Evolutionary conservation across 495 filamentous ascomycete species (phyloP), one percentile per base, ranked within the genome.

Genomic region (Penicillium odoratum): DNA sequence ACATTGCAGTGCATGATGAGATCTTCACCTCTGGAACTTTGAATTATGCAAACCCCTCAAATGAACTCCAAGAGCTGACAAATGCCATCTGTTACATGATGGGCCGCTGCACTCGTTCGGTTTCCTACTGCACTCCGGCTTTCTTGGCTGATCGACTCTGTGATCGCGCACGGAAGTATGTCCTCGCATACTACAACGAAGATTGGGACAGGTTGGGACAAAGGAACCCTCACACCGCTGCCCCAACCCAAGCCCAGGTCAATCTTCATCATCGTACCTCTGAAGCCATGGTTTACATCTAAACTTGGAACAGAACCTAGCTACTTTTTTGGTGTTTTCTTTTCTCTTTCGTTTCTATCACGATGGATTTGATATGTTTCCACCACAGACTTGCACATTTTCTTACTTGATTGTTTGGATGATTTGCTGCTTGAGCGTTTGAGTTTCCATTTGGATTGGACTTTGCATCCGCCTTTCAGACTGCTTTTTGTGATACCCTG

Each of bases 61-160:
- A 88, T 62, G 64, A 67, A 29, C 69, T 89, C 0, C 81, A 88
- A 61, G 73, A 77, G 34, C 61, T 88, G 16, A 92, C 88, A 0
- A 83, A 89, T 60, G 84, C 86, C 57, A 79, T 93, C 68, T 90
- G 85, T 59, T 91, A 90, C 66, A 70, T 87, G 26, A 93, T 84
- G 61, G 87, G 85, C 10, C 87, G 90, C 30, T 88, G 89, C 11
- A 93, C 90, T 30, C 88, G 85, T 60, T 85, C 88, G 0, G 86
- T 94, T 33, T 86, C 83, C 53, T 80, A 90, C 48, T 86, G 83
- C 47, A 89, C 90, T 5, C 89, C 90, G 0, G 90, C 89, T 10
- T 74, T 72, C 60, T 90, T 92, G 58, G 89, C 90, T 6, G 90
- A 93, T 63, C 70, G 88, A n/a, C 79, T 88, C 16, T 90, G 87